Evolutionary conservation across 139 green algal genomes (phyloP).

Genomic region (Coelastrella sp.): DNA sequence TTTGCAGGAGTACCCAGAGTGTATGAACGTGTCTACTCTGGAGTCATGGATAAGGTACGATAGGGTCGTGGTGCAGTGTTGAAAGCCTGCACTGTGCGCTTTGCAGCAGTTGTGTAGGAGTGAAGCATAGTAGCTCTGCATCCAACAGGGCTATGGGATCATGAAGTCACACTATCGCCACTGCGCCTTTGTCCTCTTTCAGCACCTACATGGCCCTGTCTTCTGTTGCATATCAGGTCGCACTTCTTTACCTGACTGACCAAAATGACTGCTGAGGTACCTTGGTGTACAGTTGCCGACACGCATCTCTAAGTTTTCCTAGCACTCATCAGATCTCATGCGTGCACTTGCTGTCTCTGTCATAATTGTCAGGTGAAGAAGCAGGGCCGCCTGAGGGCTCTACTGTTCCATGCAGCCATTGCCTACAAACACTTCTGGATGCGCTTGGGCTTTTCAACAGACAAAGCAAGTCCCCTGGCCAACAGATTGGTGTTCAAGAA

Average conservation of each 20-base stretch:
- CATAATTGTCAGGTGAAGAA: constrained; percentile 45
- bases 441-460: neutral
- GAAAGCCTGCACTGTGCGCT: neutral
- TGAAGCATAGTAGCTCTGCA: too few relatives aligned
- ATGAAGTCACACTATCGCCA: too few relatives aligned
- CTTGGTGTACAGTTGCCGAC: too few relatives aligned
- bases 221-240: too few relatives aligned
- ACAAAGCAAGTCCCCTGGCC: constrained; percentile 54
- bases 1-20: constrained; percentile 96
- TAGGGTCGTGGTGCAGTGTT: neutral
- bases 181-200: too few relatives aligned
- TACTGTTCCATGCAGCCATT: constrained; percentile 25
- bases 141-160: too few relatives aligned
- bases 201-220: too few relatives aligned
- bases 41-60: constrained; percentile 67
- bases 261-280: too few relatives aligned
- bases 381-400: neutral
- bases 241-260: too few relatives aligned
- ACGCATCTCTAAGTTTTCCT: too few relatives aligned
- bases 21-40: constrained; percentile 95
- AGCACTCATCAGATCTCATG: too few relatives aligned
- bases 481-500: constrained; percentile 83
- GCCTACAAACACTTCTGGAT: constrained; percentile 39
- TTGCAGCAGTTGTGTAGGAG: neutral
- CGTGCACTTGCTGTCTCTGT: too few relatives aligned